Evolutionary conservation across 1,284 basidiomycete genomes (phyloP).

Genomic region (Coniferiporia sulphurascens): DNA sequence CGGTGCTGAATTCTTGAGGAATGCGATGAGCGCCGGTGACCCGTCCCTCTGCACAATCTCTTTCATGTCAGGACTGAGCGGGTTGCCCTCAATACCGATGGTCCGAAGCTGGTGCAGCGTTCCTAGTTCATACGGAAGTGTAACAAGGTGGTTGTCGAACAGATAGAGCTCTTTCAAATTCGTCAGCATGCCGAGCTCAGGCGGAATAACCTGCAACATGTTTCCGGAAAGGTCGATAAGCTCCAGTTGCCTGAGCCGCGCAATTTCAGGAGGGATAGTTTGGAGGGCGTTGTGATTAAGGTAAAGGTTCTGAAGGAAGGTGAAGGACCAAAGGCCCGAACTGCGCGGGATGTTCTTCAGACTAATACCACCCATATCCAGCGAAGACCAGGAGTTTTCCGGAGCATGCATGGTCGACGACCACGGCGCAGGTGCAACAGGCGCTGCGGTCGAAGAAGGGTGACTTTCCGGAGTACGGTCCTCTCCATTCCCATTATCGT

Average conservation of each 20-base stretch:
- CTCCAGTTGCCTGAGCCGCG: conserved; percentile 82
- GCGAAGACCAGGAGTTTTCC: conserved; percentile 80
- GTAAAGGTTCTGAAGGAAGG: conserved; percentile 90
- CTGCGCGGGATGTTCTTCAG: conserved; percentile 86
- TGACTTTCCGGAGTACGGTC: conserved; percentile 45
- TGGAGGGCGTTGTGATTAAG: conserved; percentile 95
- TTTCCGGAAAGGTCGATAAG: conserved; percentile 93
- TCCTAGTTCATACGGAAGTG: conserved; percentile 85
- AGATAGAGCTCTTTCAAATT: conserved; percentile 89
- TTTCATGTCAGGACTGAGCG: conserved; percentile 76
- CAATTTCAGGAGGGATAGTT: conserved; percentile 79
- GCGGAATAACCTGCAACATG: conserved; percentile 72
- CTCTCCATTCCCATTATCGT: conserved; percentile 22
- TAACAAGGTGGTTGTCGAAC: conserved; percentile 91
- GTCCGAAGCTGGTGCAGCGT: conserved; percentile 91
- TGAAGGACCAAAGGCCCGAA: conserved; percentile 88
- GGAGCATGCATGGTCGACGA: conserved; percentile 53
- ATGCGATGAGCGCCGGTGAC: conserved; percentile 82
- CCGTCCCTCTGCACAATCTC: conserved; percentile 90
- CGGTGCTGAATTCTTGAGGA: conserved; percentile 85
- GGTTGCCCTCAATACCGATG: conserved; percentile 95
- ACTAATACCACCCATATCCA: conserved; percentile 95
- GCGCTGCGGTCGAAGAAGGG: conserved; percentile 68
- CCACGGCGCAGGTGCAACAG: conserved; percentile 57
- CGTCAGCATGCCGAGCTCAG: conserved; percentile 90